Evolutionary conservation across 139 green algal species (phyloP).

Genomic region (Haematococcus sp.): DNA sequence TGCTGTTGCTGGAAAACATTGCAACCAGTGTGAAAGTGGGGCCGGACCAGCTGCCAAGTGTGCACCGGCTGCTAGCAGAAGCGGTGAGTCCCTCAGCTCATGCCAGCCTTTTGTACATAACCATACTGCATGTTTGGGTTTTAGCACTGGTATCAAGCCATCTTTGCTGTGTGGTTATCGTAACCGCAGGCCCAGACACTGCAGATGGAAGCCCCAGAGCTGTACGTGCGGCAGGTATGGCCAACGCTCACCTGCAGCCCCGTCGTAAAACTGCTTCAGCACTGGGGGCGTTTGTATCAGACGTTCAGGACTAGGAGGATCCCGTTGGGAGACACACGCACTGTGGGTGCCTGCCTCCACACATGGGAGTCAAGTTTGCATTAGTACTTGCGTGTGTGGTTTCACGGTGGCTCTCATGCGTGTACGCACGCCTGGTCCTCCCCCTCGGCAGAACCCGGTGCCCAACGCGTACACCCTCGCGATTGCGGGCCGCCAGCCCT

Average conservation of each 20-base stretch:
- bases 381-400: too few species aligned
- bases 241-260: too few species aligned
- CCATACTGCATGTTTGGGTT: too few species aligned
- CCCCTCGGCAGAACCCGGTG: slow-evolving; percentile 61
- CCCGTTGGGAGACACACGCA: too few species aligned
- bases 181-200: slow-evolving; percentile 42
- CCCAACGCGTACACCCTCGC: slow-evolving; percentile 97
- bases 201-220: slow-evolving; percentile 80
- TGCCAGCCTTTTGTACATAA: too few species aligned
- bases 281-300: too few species aligned
- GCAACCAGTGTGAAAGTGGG: slow-evolving; percentile 77
- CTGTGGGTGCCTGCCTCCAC: too few species aligned
- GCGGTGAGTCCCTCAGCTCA: slow-evolving; percentile 55
- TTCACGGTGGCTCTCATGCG: too few species aligned
- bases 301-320: too few species aligned
- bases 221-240: slow-evolving; percentile 83
- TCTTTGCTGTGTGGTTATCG: slow-evolving; percentile 7
- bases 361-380: too few species aligned
- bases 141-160: neutral
- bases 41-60: slow-evolving; percentile 77
- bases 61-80: slow-evolving; percentile 75
- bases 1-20: slow-evolving; percentile 95
- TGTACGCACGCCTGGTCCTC: neutral
- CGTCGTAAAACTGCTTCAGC: too few species aligned
- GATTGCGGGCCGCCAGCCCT: slow-evolving; percentile 84